Base-by-base conservation (phyloP, 2,329 filamentous ascomycete genomes). In the Xenoacremonium recifei region DNA sequence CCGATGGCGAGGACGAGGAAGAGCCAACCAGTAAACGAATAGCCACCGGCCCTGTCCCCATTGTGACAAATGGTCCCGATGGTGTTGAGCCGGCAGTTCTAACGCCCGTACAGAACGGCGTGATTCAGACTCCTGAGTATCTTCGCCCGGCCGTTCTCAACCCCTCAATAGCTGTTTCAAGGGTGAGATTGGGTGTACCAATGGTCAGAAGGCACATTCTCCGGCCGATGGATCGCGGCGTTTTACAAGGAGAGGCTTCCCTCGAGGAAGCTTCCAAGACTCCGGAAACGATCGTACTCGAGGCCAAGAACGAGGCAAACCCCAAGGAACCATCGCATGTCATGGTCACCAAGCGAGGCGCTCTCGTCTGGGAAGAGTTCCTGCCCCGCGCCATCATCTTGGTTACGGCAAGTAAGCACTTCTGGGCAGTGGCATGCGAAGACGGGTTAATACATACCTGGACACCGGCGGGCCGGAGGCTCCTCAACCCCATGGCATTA, bases 361-460 rank as follows among this genome's bases (percentile, higher is more conserved):
- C 84, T 42, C 73, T 86, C 1, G 66, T 97, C 4, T 99, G 95
- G 93, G 89, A 96, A 58, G 95, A 99, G 60, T 99, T 89, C 57
- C 70, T 99, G 12, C 91, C 92, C 0, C 80, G 85, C 44, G 82
- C 89, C 5, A 87, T 96, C 18, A 79, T 99, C n/a, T 76, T 97
- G 2, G 84, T 95, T 2, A 93, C 92, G 0, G 95, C 90, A 3
- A 97, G 90, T 63, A 84, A 85, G 55, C 83, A 87, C 53, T 91
- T 97, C 61, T 99, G 93, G 87, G 86, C 88, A 0, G 92, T 86
- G 13, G 91, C 87, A 9, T 96, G 91, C 58, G 93, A 99, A 63
- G 93, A 97, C 59, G 93, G 90, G 13, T 89, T 84, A 15, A 64
- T 99, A 6, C 89, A 96, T 60, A 79, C 89, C 7, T 99, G 93